Percentiles rank a stretch among this genome's conserved stretches.
phyloP scores from a whole-genome alignment of 2,329 filamentous ascomycete species.

The Aspergillus pseudoterreus region DNA sequence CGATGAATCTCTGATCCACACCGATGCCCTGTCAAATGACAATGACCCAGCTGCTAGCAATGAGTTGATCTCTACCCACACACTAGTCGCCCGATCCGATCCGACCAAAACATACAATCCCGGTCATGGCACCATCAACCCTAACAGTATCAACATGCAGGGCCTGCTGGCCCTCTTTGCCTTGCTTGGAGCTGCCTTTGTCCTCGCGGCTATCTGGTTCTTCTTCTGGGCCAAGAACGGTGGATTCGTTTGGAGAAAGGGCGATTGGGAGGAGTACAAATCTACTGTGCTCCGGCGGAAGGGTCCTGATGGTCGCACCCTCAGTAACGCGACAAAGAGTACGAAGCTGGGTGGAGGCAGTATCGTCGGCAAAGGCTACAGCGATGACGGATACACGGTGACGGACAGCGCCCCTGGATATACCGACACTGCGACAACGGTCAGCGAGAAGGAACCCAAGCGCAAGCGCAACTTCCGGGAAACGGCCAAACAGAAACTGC shows the following conservation, averaged over 20 bases:
- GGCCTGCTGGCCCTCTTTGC: constrained; percentile 84
- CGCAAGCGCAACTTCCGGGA: constrained; percentile 36
- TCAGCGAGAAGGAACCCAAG: constrained; percentile 31
- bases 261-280: constrained; percentile 99
- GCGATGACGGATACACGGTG: constrained; percentile 59
- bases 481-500: constrained; percentile 34
- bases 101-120: constrained; percentile 20
- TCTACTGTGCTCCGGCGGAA: constrained; percentile 84
- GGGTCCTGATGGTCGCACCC: constrained; percentile 81
- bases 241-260: constrained; percentile 78
- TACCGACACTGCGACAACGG: constrained; percentile 42
- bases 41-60: not conserved
- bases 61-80: constrained; percentile 14
- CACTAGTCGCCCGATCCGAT: constrained; percentile 27
- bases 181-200: constrained; percentile 72
- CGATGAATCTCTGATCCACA: constrained; percentile 12
- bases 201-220: constrained; percentile 82
- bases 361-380: constrained; percentile 60
- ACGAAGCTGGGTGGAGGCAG: constrained; percentile 86
- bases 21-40: constrained; percentile 7
- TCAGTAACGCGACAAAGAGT: constrained; percentile 75
- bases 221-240: constrained; percentile 98
- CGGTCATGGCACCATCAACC: constrained; percentile 39
- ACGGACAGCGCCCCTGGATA: constrained; percentile 35
- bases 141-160: constrained; percentile 44